Base-by-base conservation (phyloP, 495 filamentous ascomycete genomes). In the Aspergillus panamensis region DNA sequence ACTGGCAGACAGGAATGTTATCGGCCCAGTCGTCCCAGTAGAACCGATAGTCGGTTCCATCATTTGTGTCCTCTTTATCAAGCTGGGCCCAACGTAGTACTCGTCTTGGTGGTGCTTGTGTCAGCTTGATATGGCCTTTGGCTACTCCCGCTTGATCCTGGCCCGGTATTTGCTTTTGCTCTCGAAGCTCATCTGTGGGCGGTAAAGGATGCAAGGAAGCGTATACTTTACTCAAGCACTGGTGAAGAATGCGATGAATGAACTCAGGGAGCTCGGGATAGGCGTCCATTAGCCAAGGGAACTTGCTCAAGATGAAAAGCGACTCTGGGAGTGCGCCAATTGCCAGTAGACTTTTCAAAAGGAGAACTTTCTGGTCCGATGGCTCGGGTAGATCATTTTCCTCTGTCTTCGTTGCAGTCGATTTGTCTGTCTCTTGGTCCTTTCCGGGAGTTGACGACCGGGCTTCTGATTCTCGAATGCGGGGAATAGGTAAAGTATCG, bases 1-100 rank as follows among this genome's bases (percentile, higher is more conserved):
- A 87, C 66, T 96, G 92, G 65, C 94, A 97, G 9, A 96, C 73
- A 2, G 95, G 95, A 30, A 97, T 78, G 60, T 91, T 93, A 60
- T 97, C 93, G 9, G 87, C 80, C 95, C 95, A 99, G 53, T 97
- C 92, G 57, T 97, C 93, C 86, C 91, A 96, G 72, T 97, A 99
- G 69, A 95, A 97, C 25, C 88, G 82, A 66, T 96, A 96, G 48
- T 85, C 82, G 5, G 78, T 81, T 7, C 85, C 87, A 64, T 92
- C 89, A 39, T 81, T 83, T 6, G 78, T 82, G 59, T 92, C 91
- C 49, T 80, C 80, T 59, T 82, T 84, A 57, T 96, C 92, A 13
- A 90, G 77, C 61, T 87, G 84, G 17, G 91, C 86, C 90, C 90
- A 95, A 53, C 84, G 81, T 50, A 93, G 67, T 6, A 81, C 78